These are phyloP conservation scores for Ballota nigra DNA, from an alignment of 257 asterid genomes.

Conservation along the genomic window DNA sequence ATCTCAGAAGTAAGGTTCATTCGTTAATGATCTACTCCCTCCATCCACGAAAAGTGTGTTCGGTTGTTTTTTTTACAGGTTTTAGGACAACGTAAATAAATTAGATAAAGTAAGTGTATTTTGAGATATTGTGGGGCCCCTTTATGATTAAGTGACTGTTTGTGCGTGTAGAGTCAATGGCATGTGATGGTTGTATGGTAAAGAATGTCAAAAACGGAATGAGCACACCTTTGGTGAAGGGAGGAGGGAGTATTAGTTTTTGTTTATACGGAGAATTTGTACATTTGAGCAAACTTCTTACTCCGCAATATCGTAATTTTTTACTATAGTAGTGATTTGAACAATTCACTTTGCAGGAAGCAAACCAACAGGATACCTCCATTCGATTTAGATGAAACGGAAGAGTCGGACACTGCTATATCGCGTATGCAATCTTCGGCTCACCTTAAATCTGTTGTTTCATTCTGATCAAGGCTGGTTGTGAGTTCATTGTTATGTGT, in stretches of 20 bases:
- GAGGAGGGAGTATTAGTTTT: background rate
- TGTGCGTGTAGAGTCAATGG: too few relatives aligned
- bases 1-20: slow-evolving; percentile 57
- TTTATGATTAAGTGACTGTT: too few relatives aligned
- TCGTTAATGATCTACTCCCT: background rate
- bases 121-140: too few relatives aligned
- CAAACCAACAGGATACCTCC: slow-evolving; percentile 28
- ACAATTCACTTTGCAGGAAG: slow-evolving; percentile 37
- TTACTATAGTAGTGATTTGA: background rate
- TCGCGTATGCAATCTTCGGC: slow-evolving; percentile 46
- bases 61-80: too few relatives aligned
- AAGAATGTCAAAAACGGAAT: too few relatives aligned
- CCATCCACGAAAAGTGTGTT: too few relatives aligned
- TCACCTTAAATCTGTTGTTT: slow-evolving; percentile 37
- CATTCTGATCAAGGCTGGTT: slow-evolving; percentile 37
- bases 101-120: too few relatives aligned
- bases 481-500: slow-evolving; percentile 21
- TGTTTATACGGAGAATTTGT: background rate
- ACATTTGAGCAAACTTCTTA: background rate
- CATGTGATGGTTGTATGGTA: too few relatives aligned
- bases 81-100: too few relatives aligned
- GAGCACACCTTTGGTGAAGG: too few relatives aligned
- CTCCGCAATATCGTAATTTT: background rate
- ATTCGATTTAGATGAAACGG: slow-evolving; percentile 40
- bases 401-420: slow-evolving; percentile 57